Evolutionary conservation across 2,329 filamentous ascomycete genomes (phyloP).

Genomic region (Fusarium napiforme): DNA sequence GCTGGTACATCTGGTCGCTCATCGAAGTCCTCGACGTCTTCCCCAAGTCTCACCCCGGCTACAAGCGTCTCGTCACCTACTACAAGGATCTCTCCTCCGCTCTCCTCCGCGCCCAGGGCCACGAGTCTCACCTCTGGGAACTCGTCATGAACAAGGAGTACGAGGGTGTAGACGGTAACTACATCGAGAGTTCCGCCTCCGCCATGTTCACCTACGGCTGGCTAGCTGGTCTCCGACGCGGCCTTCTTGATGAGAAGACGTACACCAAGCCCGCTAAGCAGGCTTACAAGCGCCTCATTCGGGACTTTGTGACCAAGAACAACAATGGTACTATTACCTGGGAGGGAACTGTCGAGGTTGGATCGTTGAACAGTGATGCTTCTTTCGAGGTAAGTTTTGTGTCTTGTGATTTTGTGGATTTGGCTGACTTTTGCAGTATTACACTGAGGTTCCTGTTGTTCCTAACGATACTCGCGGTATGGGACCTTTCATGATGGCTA

Average conservation of each 20-base stretch:
- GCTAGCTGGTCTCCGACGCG: constrained; percentile 54
- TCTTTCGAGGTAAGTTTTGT: constrained; percentile 58
- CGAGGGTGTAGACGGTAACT: constrained; percentile 63
- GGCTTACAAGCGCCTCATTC: constrained; percentile 51
- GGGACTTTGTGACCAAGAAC: constrained; percentile 58
- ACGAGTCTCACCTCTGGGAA: constrained; percentile 65
- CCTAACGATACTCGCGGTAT: constrained; percentile 46
- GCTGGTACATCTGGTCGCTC: constrained; percentile 65
- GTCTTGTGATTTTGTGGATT: too few species aligned
- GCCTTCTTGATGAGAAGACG: constrained; percentile 39
- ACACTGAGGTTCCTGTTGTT: constrained; percentile 41
- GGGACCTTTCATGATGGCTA: constrained; percentile 46
- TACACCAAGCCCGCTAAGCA: constrained; percentile 39
- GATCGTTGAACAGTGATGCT: constrained; percentile 60
- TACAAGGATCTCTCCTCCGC: constrained; percentile 38
- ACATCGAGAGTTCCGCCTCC: constrained; percentile 68
- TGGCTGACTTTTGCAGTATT: constrained; percentile 36
- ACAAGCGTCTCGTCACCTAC: constrained; percentile 51
- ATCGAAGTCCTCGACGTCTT: constrained; percentile 62
- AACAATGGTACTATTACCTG: constrained; percentile 61
- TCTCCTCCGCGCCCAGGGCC: constrained; percentile 53
- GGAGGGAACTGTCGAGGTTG: constrained; percentile 63
- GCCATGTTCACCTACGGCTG: constrained; percentile 68
- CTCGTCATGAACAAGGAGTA: constrained; percentile 64
- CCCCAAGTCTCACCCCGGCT: constrained; percentile 51